Percentiles rank a stretch among this genome's conserved stretches.
Conservation (phyloP, 176 grass and related monocot species). For the Zoysia japonica region DNA sequence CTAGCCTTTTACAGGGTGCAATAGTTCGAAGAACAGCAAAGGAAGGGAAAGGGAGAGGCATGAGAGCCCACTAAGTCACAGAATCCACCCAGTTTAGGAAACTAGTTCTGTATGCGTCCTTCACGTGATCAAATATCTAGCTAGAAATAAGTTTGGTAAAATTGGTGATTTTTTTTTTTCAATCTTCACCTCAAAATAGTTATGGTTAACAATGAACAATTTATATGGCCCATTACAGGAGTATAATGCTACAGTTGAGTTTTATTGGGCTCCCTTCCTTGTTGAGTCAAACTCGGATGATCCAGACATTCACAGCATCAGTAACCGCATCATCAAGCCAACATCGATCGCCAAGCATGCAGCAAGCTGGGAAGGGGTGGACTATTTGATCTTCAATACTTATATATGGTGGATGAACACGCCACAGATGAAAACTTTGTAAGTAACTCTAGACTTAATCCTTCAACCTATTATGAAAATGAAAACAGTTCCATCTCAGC, state of each 20-base stretch:
- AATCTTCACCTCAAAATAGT: neutral
- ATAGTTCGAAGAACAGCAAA: too few species aligned
- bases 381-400: slow-evolving; percentile 78
- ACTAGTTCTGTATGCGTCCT: too few species aligned
- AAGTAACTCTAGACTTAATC: slow-evolving; percentile 37
- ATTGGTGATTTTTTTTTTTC: neutral
- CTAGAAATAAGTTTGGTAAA: slow-evolving; percentile 14
- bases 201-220: slow-evolving; percentile 18
- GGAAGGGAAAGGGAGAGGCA: too few species aligned
- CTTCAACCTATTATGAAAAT: slow-evolving; percentile 4
- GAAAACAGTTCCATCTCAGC: neutral
- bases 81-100: too few species aligned
- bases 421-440: slow-evolving; percentile 69
- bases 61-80: too few species aligned
- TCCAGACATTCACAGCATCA: slow-evolving; percentile 66
- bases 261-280: slow-evolving; percentile 83
- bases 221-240: slow-evolving; percentile 53
- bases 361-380: slow-evolving; percentile 62
- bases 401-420: slow-evolving; percentile 93
- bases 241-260: slow-evolving; percentile 77
- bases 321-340: slow-evolving; percentile 61
- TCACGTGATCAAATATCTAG: neutral
- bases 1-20: too few species aligned
- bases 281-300: slow-evolving; percentile 87
- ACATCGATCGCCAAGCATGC: slow-evolving; percentile 61